Base-by-base conservation (phyloP, 2,329 filamentous ascomycete genomes). In the Nigrospora oryzae region DNA sequence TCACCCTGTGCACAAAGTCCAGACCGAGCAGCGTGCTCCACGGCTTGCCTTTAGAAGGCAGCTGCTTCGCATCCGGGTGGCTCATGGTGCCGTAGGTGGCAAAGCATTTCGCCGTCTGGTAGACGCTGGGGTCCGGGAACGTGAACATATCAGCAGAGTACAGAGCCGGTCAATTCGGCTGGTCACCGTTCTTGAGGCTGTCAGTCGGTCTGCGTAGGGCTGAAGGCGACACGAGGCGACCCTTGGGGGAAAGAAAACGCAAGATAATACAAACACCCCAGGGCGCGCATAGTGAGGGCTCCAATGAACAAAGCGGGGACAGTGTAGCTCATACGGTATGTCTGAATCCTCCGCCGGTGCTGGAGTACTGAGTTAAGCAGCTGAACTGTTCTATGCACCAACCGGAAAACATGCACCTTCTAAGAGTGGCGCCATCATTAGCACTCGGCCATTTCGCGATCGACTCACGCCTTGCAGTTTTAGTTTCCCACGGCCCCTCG, bases 1-100 rank as follows among this genome's bases (percentile, higher is more conserved):
- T 44, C 60, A 83, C 84, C 55, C 80, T 84, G 58, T 91, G 83
- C 19, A 83, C 70, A 58, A 86, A 89, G 34, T 74, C 72, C 42
- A 86, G 80, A 2, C 71, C 66, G 19, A 77, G 63, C 50, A 95
- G 75, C 1, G 79, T 73, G 1, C 78, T 74, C 73, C 91, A 95
- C 3, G 89, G 90, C 54, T 86, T 82, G 56, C 80, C 83, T 58
- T 85, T 90, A 6, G 69, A 71, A 2, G 89, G 84, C 30, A 79
- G 74, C 56, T 89, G 84, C 46, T 77, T 74, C 6, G 80, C 73
- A 60, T 95, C 81, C 38, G 91, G 69, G 64, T 87, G 84, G 30
- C 73, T 69, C 61, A 91, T 77, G 12, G 71, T 70, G 36, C 81
- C 81, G 56, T 86, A 79, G 1, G 83, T 86, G 51, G 88, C 82